phyloP scores from a whole-genome alignment of 306 rosid genomes.

The Fagus crenata region DNA sequence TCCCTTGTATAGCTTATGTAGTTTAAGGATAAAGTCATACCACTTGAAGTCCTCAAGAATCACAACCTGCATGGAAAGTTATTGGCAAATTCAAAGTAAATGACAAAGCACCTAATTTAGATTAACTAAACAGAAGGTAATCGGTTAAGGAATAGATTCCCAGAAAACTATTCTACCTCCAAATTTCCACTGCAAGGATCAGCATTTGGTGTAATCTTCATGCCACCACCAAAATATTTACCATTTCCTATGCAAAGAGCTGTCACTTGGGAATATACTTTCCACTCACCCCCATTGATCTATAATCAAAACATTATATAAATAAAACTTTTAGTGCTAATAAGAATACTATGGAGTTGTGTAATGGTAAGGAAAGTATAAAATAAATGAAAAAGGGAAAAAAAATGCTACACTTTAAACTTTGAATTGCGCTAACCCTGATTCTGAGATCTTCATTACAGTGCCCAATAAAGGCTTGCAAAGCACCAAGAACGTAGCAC shows the following conservation, averaged over 20 bases:
- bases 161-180: constrained; percentile 54
- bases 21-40: constrained; percentile 79
- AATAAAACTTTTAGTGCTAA: constrained; percentile 6
- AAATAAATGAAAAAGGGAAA: not conserved
- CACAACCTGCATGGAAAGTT: constrained; percentile 58
- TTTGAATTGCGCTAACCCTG: constrained; percentile 55
- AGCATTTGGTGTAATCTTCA: constrained; percentile 89
- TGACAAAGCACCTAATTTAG: constrained; percentile 2
- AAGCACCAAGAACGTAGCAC: constrained; percentile 87
- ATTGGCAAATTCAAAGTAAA: not conserved
- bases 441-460: constrained; percentile 69
- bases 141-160: constrained; percentile 8
- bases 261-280: constrained; percentile 67
- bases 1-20: constrained; percentile 77
- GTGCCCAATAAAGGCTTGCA: constrained; percentile 91
- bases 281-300: constrained; percentile 87
- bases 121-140: constrained; percentile 20
- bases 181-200: constrained; percentile 65
- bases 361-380: not conserved
- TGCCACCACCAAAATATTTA: constrained; percentile 95
- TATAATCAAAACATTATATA: constrained; percentile 35
- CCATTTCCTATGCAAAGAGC: constrained; percentile 89
- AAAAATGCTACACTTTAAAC: not conserved
- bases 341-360: not conserved
- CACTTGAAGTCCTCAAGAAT: constrained; percentile 87